Percentiles rank a stretch among this genome's conserved stretches.
phyloP scores from a whole-genome alignment of 495 filamentous ascomycete genomes.

The Usnea hakonensis region DNA sequence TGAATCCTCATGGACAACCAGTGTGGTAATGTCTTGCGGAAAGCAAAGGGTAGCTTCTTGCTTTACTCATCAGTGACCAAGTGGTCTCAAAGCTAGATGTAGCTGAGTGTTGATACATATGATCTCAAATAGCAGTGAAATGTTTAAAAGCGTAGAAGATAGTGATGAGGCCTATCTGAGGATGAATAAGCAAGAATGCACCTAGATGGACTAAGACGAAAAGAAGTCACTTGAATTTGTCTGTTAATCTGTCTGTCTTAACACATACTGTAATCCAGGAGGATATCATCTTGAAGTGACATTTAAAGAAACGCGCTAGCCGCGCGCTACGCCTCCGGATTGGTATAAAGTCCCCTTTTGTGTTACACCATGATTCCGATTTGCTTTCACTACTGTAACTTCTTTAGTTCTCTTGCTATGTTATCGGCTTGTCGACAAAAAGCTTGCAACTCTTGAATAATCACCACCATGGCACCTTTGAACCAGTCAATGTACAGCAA shows the following conservation, averaged over 20 bases:
- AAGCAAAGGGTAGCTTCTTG: not conserved
- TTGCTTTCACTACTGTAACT: not conserved
- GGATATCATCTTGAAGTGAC: not conserved
- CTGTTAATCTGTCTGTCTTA: not conserved
- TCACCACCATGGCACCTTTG: constrained; percentile 52
- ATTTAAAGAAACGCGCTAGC: constrained; percentile 8
- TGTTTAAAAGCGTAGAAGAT: not conserved
- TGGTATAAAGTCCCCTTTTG: not conserved
- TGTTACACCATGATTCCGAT: not conserved
- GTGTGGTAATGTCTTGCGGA: not conserved
- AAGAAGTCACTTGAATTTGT: not conserved
- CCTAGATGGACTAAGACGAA: not conserved
- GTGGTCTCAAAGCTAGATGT: not conserved
- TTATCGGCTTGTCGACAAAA: not conserved
- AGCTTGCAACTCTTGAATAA: not conserved
- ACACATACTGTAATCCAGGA: not conserved
- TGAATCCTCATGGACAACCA: not conserved
- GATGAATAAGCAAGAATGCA: no score
- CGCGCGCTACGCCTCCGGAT: not conserved
- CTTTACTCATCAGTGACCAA: not conserved
- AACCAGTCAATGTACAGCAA: constrained; percentile 60
- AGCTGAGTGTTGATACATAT: not conserved
- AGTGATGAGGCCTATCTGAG: not conserved
- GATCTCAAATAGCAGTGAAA: not conserved
- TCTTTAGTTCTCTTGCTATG: not conserved